Conservation (phyloP, 2,329 filamentous ascomycete genomes). For the Coniochaeta sp. region DNA sequence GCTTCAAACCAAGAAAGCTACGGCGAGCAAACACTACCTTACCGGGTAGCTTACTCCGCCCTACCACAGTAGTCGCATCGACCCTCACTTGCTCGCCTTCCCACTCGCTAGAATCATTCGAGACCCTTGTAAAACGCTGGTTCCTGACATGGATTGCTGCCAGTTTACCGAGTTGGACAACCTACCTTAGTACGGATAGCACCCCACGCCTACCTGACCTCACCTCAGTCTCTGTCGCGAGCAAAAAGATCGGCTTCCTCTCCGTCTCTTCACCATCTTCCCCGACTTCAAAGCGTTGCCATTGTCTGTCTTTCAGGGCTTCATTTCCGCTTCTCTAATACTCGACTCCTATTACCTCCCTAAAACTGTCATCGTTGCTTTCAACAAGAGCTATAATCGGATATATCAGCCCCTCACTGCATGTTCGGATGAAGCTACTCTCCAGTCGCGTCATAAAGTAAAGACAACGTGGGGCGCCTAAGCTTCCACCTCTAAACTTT, state of each 20-base stretch:
- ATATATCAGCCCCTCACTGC: not conserved
- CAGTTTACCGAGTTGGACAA: not conserved
- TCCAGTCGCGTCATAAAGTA: not conserved
- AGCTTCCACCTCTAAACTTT: not conserved
- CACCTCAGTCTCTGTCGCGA: not conserved
- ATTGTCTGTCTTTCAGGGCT: not conserved
- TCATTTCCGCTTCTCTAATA: not conserved
- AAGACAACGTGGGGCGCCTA: not conserved
- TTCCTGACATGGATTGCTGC: not conserved
- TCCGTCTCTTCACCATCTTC: not conserved
- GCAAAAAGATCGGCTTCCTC: not conserved
- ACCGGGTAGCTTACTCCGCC: not conserved
- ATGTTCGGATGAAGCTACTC: not conserved
- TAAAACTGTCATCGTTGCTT: not conserved
- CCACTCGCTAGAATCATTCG: not conserved
- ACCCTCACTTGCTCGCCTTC: not conserved
- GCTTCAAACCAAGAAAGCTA: not conserved
- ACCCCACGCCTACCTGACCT: not conserved
- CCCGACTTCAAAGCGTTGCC: not conserved
- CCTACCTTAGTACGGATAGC: not conserved
- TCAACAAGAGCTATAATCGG: not conserved
- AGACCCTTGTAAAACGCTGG: not conserved
- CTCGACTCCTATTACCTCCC: not conserved
- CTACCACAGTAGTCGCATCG: not conserved
- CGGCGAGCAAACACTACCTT: not conserved